phyloP scores from a whole-genome alignment of 2,329 filamentous ascomycete genomes.

The Chaetomium sp. region DNA sequence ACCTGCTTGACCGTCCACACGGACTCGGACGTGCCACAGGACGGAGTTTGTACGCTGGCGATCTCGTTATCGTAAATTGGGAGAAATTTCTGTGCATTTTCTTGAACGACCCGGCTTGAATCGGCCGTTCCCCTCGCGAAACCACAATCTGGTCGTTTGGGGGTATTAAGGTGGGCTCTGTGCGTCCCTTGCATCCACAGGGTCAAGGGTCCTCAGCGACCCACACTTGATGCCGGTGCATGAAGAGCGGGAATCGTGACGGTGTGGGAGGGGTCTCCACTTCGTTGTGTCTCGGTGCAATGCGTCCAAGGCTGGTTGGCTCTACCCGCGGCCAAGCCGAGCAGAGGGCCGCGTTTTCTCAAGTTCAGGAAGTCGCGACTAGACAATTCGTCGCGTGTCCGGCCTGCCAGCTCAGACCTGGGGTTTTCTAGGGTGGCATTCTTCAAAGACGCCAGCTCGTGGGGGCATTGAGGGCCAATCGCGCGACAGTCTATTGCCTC shows the following conservation, averaged over 20 bases:
- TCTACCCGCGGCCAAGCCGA: neutral
- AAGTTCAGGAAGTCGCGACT: slow-evolving; percentile 5
- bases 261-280: slow-evolving; percentile 2
- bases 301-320: slow-evolving; percentile 18
- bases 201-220: neutral
- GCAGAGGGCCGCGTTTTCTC: slow-evolving; percentile 6
- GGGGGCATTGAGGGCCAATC: slow-evolving; percentile 12
- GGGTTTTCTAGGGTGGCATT: neutral
- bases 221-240: neutral
- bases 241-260: neutral
- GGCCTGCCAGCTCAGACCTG: slow-evolving; percentile 17
- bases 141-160: neutral
- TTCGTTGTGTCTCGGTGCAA: slow-evolving; percentile 14
- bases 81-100: too few relatives aligned
- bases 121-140: too few relatives aligned
- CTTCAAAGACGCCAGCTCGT: slow-evolving; percentile 7
- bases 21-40: too few relatives aligned
- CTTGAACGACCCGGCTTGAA: too few relatives aligned
- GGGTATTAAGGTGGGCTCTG: neutral
- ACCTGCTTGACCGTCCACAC: too few relatives aligned
- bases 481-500: neutral
- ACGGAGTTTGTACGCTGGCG: too few relatives aligned
- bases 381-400: neutral
- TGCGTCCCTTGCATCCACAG: neutral
- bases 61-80: too few relatives aligned